Conservation (phyloP, 352 stramenopile genomes). For the Phytophthora hibernalis region DNA sequence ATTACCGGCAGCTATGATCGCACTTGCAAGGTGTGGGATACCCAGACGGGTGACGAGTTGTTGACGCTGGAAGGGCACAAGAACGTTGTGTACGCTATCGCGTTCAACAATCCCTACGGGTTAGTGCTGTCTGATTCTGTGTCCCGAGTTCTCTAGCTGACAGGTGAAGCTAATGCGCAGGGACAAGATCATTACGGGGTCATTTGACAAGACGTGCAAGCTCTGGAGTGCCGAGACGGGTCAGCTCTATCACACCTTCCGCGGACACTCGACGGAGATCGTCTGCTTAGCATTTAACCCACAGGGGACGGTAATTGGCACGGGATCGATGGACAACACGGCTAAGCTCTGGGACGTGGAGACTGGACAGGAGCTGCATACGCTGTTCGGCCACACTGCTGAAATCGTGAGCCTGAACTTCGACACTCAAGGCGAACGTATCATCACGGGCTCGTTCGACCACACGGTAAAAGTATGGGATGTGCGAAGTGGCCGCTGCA, state of each 20-base stretch:
- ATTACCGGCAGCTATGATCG: slow-evolving; percentile 96
- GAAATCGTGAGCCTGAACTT: slow-evolving; percentile 97
- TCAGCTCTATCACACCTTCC: slow-evolving; percentile 95
- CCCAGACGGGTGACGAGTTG: slow-evolving; percentile 93
- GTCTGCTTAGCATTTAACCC: slow-evolving; percentile 97
- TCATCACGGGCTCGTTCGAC: slow-evolving; percentile 96
- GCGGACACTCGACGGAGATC: slow-evolving; percentile 95
- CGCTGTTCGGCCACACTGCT: slow-evolving; percentile 93
- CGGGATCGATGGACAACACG: slow-evolving; percentile 94
- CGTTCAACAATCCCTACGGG: slow-evolving; percentile 97
- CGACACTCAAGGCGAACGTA: slow-evolving; percentile 91
- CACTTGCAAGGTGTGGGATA: slow-evolving; percentile 97
- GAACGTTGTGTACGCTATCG: slow-evolving; percentile 97
- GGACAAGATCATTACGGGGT: slow-evolving; percentile 96
- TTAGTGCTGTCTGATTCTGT: slow-evolving; percentile 22
- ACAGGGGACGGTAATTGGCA: slow-evolving; percentile 91
- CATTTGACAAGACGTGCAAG: slow-evolving; percentile 97
- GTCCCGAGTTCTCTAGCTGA: background rate
- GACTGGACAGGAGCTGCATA: slow-evolving; percentile 94
- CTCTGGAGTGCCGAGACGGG: slow-evolving; percentile 95
- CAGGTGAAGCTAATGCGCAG: slow-evolving; percentile 27
- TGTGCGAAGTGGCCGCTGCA: slow-evolving; percentile 85
- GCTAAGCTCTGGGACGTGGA: slow-evolving; percentile 97
- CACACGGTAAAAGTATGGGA: slow-evolving; percentile 95
- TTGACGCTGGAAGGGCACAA: slow-evolving; percentile 95